These are phyloP conservation scores for Ustilago cynodontis DNA, from an alignment of 1,284 basidiomycete species.

Conservation along the genomic window DNA sequence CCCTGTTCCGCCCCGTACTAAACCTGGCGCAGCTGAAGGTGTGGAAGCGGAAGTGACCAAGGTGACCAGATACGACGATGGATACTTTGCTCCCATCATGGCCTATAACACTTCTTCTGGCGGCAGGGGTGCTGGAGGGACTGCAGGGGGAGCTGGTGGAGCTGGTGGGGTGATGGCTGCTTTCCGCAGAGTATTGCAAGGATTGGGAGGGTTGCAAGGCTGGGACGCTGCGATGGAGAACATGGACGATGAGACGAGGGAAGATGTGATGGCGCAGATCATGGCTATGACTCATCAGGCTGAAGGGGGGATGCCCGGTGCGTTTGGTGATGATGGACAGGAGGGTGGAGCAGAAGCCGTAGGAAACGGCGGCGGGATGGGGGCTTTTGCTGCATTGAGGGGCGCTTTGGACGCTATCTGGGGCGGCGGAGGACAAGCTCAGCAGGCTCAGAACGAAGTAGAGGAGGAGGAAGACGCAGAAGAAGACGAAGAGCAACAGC, in stretches of 20 bases:
- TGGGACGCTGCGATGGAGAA: conserved; percentile 56
- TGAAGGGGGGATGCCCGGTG: conserved; percentile 38
- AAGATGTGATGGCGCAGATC: conserved; percentile 58
- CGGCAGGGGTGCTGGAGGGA: background rate
- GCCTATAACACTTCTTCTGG: background rate
- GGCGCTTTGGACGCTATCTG: conserved; percentile 45
- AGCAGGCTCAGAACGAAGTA: background rate
- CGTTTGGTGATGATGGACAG: conserved; percentile 16
- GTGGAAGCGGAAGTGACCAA: conserved; percentile 15
- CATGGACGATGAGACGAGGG: conserved; percentile 62
- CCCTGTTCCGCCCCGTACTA: conserved; percentile 61
- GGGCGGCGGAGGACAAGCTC: conserved; percentile 16
- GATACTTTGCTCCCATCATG: conserved; percentile 58
- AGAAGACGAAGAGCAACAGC: conserved; percentile 15
- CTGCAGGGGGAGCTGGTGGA: background rate
- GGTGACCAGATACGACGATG: conserved; percentile 61
- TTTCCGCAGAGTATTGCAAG: conserved; percentile 41
- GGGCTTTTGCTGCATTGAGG: conserved; percentile 39
- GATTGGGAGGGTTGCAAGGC: conserved; percentile 31
- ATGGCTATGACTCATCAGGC: conserved; percentile 42
- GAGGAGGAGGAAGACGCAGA: conserved; percentile 6
- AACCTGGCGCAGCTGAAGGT: background rate
- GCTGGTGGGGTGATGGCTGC: conserved; percentile 38
- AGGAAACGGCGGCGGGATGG: conserved; percentile 10
- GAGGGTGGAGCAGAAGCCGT: conserved; percentile 16